These are phyloP conservation scores for Trichoderma polysporum DNA, from an alignment of 2,329 filamentous ascomycete species.

Conservation along the genomic window DNA sequence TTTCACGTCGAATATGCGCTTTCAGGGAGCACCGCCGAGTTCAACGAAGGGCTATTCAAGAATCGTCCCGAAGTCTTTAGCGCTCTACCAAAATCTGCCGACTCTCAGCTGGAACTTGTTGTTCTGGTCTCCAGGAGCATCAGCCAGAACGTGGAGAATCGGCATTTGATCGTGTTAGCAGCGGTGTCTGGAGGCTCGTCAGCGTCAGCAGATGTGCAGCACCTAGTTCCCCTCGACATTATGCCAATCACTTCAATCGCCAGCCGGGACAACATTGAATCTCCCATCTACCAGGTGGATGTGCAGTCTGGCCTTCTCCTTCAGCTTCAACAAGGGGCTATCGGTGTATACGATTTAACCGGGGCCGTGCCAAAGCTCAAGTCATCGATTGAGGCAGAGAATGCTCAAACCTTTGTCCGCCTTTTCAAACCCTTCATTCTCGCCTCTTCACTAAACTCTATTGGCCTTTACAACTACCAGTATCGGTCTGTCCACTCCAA, in stretches of 20 bases:
- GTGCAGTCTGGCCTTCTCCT: constrained; percentile 63
- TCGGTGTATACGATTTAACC: constrained; percentile 65
- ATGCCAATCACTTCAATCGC: constrained; percentile 36
- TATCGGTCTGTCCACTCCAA: constrained; percentile 62
- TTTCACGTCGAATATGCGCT: constrained; percentile 53
- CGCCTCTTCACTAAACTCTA: constrained; percentile 54
- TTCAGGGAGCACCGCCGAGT: constrained; percentile 47
- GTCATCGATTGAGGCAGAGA: constrained; percentile 52
- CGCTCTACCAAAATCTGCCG: constrained; percentile 49
- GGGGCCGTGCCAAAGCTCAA: constrained; percentile 60
- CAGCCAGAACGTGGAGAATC: constrained; percentile 31
- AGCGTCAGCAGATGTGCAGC: constrained; percentile 33
- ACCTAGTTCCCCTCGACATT: constrained; percentile 42
- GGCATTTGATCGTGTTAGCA: constrained; percentile 37
- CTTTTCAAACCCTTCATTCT: constrained; percentile 67
- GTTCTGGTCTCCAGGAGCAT: constrained; percentile 48
- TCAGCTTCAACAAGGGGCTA: constrained; percentile 52
- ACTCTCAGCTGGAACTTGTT: constrained; percentile 52
- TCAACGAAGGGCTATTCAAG: constrained; percentile 56
- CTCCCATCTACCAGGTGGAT: constrained; percentile 55
- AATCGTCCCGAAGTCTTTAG: constrained; percentile 53
- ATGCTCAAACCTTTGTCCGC: constrained; percentile 61
- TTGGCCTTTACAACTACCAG: constrained; percentile 67
- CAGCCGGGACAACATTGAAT: not conserved
- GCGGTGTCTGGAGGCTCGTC: constrained; percentile 30